These are phyloP conservation scores for Gracilaria caudata DNA, from an alignment of 23 red algal genomes.

Conservation along the genomic window DNA sequence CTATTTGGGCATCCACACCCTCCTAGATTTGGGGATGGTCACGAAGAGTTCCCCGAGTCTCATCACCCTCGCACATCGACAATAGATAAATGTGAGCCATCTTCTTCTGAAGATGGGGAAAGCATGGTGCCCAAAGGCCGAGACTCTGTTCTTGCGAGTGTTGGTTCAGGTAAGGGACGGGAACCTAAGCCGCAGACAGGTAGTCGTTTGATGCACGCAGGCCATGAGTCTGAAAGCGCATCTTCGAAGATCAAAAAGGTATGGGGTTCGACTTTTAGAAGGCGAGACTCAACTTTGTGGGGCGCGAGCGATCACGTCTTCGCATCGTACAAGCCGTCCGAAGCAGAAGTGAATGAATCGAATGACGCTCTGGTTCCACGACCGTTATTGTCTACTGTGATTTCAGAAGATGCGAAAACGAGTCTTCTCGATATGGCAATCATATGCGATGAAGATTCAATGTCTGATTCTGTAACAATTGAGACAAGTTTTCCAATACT, in stretches of 20 bases:
- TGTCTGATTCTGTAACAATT: not conserved
- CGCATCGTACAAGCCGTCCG: not conserved
- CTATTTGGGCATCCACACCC: slow-evolving; percentile 75
- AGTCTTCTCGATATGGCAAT: not conserved
- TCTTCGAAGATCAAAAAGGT: not conserved
- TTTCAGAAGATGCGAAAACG: not conserved
- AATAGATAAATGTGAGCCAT: not conserved
- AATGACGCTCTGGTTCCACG: not conserved
- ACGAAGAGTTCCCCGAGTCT: not conserved
- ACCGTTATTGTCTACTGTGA: not conserved
- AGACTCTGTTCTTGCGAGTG: not conserved
- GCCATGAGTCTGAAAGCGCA: not conserved
- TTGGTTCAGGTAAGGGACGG: not conserved
- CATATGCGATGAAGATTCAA: not conserved
- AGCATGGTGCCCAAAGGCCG: not conserved
- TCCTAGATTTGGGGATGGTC: slow-evolving; percentile 62
- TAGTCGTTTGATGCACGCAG: not conserved
- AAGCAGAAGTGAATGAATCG: not conserved
- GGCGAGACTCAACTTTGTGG: not conserved
- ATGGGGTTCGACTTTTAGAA: not conserved
- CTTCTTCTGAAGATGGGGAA: not conserved
- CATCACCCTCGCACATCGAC: not conserved
- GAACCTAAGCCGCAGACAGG: not conserved
- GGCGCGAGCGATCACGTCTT: slow-evolving; percentile 12
- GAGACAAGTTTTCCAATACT: slow-evolving; percentile 3